These are phyloP conservation scores for Laguncularia racemosa DNA, from an alignment of 345 rosid species.

Conservation along the genomic window DNA sequence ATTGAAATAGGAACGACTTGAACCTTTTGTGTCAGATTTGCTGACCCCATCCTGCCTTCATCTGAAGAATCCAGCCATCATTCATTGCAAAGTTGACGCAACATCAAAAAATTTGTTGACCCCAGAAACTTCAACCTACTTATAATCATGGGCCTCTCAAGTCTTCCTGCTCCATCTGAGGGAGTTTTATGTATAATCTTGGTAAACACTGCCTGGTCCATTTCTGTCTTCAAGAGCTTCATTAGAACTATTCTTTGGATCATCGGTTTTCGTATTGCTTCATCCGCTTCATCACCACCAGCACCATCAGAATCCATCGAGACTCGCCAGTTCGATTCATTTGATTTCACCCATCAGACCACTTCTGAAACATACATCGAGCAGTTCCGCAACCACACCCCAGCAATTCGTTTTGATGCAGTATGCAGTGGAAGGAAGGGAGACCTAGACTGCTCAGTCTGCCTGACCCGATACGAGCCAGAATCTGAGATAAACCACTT, in stretches of 20 bases:
- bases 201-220: conserved; percentile 82
- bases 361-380: conserved; percentile 46
- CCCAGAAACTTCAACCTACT: no score
- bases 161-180: conserved; percentile 90
- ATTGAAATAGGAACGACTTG: no score
- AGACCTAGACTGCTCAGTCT: conserved; percentile 17
- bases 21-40: no score
- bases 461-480: conserved; percentile 13
- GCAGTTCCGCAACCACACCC: conserved; percentile 57
- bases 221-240: conserved; percentile 63
- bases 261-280: conserved; percentile 49
- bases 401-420: conserved; percentile 40
- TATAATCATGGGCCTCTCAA: conserved; percentile 62
- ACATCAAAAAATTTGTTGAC: no score
- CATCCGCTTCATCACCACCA: conserved; percentile 20
- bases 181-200: conserved; percentile 67
- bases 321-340: conserved; percentile 20
- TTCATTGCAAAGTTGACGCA: no score
- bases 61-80: no score
- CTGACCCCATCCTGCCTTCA: no score
- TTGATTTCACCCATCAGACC: conserved; percentile 22
- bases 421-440: conserved; percentile 15
- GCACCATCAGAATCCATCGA: conserved; percentile 25
- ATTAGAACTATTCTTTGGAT: conserved; percentile 55
- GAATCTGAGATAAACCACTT: conserved; percentile 14